Base-by-base conservation (phyloP, 768 basidiomycete genomes). In the Amylocystis lapponica region DNA sequence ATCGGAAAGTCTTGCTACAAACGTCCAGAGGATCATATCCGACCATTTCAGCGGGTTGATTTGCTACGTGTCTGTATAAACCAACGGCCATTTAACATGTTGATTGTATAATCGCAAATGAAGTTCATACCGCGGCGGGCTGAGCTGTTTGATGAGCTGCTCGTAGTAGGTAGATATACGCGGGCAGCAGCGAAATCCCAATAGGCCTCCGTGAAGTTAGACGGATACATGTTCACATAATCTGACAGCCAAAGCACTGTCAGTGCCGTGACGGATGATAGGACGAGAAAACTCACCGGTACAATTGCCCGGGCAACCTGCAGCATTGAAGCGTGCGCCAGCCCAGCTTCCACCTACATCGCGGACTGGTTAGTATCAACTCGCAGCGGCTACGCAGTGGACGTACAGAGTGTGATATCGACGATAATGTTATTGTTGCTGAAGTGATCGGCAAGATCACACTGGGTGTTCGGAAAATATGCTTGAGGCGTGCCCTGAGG, bases 391-490 rank as follows among this genome's bases (percentile, higher is more conserved):
- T 8, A 8, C n/a, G n/a, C n/a, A 5, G n/a, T 11, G 5, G 27
- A 32, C 30, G 19, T 27, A 30, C 33, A 49, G 34, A 49, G 33
- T 3, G 48, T 45, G 13, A 49, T 22, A 47, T 70, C 58, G 48
- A 69, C 61, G 31, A 67, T 46, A 11, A 69, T 68, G 29, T 62
- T 64, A 30, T 68, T 54, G 20, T 40, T 43, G 14, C 57, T 54
- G 37, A 69, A 69, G 29, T 62, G 57, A 34, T 62, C 51, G 30
- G 58, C 46, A 23, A 76, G 53, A 37, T 72, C 57, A 43, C 69
- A 73, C 36, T 60, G 52, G 26, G 41, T 58, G 44, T 65, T 62
- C 27, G 59, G 57, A 53, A 64, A 70, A 41, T 50, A 20, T 20
- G 67, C 67, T 17, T 47, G 46, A 23, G 67, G 66, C 5, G 30